phyloP scores from a whole-genome alignment of 2,329 filamentous ascomycete genomes.

The Arthrobotrys entomopaga region DNA sequence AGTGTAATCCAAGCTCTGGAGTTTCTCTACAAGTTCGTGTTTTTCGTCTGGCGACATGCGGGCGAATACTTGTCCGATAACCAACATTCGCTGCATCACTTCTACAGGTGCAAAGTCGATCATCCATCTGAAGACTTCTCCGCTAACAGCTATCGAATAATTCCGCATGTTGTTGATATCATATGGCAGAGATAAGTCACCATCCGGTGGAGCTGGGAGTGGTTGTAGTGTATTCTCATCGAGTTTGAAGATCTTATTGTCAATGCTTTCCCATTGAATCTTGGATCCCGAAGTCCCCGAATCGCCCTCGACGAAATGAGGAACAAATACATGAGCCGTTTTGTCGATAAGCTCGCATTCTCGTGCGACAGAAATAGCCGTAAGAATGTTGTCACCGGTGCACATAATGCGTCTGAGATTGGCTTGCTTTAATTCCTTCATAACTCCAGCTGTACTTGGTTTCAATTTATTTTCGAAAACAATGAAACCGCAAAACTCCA shows the following conservation, averaged over 20 bases:
- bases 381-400: slow-evolving; percentile 96
- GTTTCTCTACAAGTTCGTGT: slow-evolving; percentile 94
- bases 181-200: slow-evolving; percentile 84
- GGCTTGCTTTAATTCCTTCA: slow-evolving; percentile 82
- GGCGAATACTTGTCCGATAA: slow-evolving; percentile 90
- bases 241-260: slow-evolving; percentile 79
- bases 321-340: slow-evolving; percentile 89
- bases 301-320: slow-evolving; percentile 83
- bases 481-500: slow-evolving; percentile 95
- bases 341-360: slow-evolving; percentile 86
- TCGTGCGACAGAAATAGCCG: slow-evolving; percentile 91
- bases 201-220: slow-evolving; percentile 74
- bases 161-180: slow-evolving; percentile 83
- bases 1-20: slow-evolving; percentile 95
- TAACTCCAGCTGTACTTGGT: slow-evolving; percentile 80
- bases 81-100: slow-evolving; percentile 85
- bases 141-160: slow-evolving; percentile 87
- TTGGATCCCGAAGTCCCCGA: slow-evolving; percentile 76
- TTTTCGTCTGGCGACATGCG: slow-evolving; percentile 99
- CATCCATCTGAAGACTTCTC: slow-evolving; percentile 96
- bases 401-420: slow-evolving; percentile 94
- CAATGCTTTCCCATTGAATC: slow-evolving; percentile 93
- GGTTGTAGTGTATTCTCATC: slow-evolving; percentile 83
- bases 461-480: slow-evolving; percentile 99
- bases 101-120: slow-evolving; percentile 88